phyloP scores from a whole-genome alignment of 1,139 yeast species.

The Yarrowia galli region DNA sequence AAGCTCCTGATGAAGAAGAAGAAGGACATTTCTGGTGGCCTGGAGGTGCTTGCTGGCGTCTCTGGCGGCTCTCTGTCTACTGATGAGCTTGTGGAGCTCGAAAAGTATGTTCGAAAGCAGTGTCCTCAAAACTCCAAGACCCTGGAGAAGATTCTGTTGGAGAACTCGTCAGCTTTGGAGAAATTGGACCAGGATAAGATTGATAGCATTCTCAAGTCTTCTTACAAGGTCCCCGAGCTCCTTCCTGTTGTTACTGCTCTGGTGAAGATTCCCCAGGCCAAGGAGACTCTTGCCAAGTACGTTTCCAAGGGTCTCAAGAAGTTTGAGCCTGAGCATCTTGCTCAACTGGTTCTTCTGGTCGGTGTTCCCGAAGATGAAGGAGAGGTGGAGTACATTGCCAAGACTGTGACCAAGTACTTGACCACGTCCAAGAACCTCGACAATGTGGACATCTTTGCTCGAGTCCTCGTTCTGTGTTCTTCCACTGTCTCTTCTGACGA shows the following conservation, averaged over 20 bases:
- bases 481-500: neutral
- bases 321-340: constrained; percentile 9
- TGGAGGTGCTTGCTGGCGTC: neutral
- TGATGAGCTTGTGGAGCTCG: constrained; percentile 5
- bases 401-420: constrained; percentile 5
- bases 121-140: constrained; percentile 13
- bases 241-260: constrained; percentile 8
- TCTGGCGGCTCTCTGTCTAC: neutral
- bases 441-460: constrained; percentile 3
- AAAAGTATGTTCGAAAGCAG: constrained; percentile 25
- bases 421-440: neutral
- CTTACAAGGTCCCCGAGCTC: constrained; percentile 12
- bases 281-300: constrained; percentile 4
- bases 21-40: neutral
- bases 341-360: neutral
- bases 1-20: constrained; percentile 10
- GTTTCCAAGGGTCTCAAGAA: constrained; percentile 7
- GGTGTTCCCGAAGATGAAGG: constrained; percentile 4
- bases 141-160: constrained; percentile 9
- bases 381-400: neutral
- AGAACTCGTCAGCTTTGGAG: neutral
- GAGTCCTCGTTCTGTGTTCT: neutral
- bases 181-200: constrained; percentile 9
- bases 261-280: neutral
- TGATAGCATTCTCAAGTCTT: constrained; percentile 1